Conservation (phyloP, 352 stramenopile species). For the Globisporangium mamillatum region DNA sequence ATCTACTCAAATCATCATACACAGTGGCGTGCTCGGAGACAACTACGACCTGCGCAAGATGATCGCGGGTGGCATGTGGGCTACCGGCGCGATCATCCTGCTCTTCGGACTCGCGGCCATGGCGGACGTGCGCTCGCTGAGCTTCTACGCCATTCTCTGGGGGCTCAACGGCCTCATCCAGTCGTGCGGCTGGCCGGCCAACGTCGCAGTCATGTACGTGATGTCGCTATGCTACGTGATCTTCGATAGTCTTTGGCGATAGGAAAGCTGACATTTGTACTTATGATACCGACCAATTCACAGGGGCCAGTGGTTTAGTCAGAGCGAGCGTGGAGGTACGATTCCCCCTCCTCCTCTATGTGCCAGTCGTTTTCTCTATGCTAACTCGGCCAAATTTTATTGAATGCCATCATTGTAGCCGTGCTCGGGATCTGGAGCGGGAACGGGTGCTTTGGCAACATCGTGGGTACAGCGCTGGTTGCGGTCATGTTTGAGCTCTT, state of each 20-base stretch:
- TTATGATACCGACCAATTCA: background rate
- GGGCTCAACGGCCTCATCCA: slow-evolving; percentile 79
- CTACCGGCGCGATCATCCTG: slow-evolving; percentile 53
- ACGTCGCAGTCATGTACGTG: slow-evolving; percentile 78
- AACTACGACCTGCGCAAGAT: slow-evolving; percentile 66
- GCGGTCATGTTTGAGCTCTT: slow-evolving; percentile 76
- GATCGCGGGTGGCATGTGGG: slow-evolving; percentile 69
- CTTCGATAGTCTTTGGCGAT: slow-evolving; percentile 25
- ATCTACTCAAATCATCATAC: background rate
- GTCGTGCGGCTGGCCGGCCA: slow-evolving; percentile 72
- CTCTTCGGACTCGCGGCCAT: slow-evolving; percentile 63
- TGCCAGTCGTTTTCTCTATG: background rate
- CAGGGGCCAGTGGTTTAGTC: slow-evolving; percentile 94
- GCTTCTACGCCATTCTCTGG: slow-evolving; percentile 72
- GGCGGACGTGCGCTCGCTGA: slow-evolving; percentile 58
- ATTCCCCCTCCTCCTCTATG: background rate
- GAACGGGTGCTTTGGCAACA: slow-evolving; percentile 96
- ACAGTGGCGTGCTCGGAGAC: slow-evolving; percentile 66
- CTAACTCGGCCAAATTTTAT: background rate
- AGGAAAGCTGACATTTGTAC: slow-evolving; percentile 26
- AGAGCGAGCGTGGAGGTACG: slow-evolving; percentile 60
- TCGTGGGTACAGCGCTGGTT: slow-evolving; percentile 89
- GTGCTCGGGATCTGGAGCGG: slow-evolving; percentile 95
- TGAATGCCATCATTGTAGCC: slow-evolving; percentile 29
- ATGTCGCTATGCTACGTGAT: no score